These are phyloP conservation scores for Fragaria ananassa DNA, from an alignment of 306 rosid species.

Conservation along the genomic window DNA sequence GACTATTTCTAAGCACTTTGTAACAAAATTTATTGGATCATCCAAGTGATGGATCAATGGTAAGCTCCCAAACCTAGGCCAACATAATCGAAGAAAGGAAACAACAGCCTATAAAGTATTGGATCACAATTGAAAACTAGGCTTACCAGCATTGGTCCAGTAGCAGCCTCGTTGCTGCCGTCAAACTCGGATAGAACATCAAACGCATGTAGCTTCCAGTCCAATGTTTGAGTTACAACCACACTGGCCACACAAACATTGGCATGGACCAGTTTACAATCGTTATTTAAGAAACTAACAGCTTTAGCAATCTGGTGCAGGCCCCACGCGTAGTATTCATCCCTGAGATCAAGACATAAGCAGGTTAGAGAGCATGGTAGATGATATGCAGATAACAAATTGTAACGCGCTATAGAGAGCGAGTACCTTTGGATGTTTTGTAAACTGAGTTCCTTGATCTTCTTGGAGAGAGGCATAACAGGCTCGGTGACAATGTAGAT, in stretches of 20 bases:
- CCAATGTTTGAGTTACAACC: constrained; percentile 93
- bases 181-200: constrained; percentile 94
- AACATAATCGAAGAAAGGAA: not conserved
- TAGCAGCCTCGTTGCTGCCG: constrained; percentile 62
- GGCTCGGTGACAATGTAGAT: constrained; percentile 97
- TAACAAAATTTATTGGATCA: not conserved
- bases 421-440: constrained; percentile 80
- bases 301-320: constrained; percentile 91
- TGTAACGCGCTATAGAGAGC: not conserved
- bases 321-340: constrained; percentile 97
- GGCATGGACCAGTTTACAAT: constrained; percentile 96
- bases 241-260: constrained; percentile 94
- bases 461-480: constrained; percentile 81
- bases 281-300: constrained; percentile 96
- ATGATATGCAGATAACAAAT: not conserved
- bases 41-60: not conserved
- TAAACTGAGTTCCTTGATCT: constrained; percentile 79
- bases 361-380: not conserved
- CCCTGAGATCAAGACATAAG: constrained; percentile 43
- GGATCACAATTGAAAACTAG: not conserved
- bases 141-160: constrained; percentile 84
- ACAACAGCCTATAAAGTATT: not conserved
- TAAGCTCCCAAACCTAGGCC: not conserved
- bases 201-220: constrained; percentile 98
- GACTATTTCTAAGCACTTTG: constrained; percentile 14